Conservation (phyloP, 768 basidiomycete genomes). For the Suillus fuscotomentosus region DNA sequence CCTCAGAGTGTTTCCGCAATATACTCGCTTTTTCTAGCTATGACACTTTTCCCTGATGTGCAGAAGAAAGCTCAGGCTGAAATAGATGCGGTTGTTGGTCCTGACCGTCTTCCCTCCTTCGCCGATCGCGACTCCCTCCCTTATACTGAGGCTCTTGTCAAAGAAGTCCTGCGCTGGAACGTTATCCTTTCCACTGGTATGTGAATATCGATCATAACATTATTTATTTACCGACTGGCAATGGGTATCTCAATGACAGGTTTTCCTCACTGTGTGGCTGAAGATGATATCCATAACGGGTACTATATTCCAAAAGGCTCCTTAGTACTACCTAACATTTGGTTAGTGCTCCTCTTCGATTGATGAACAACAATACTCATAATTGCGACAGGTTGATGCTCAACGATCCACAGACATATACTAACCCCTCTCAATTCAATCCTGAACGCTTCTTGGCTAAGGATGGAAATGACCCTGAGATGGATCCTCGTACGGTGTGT, state of each 20-base stretch:
- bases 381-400: constrained; percentile 27
- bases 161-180: not conserved
- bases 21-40: not conserved
- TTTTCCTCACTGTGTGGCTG: not conserved
- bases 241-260: not conserved
- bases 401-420: constrained; percentile 39
- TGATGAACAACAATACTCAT: not conserved
- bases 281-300: not conserved
- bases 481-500: constrained; percentile 34
- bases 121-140: not conserved
- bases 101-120: not conserved
- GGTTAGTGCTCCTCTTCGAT: not conserved
- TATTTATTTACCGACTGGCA: not conserved
- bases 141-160: not conserved
- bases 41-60: not conserved
- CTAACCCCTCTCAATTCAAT: constrained; percentile 49
- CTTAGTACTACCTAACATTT: not conserved
- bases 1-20: not conserved
- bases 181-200: not conserved
- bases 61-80: not conserved
- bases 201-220: not conserved
- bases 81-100: not conserved
- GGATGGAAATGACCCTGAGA: not conserved
- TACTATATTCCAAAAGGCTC: not conserved
- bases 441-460: not conserved